A percentile compares a stretch with the other conserved stretches of the same genome.
phyloP scores from a whole-genome alignment of 129 eudicot species.

The Chrysanthemum makinoi region DNA sequence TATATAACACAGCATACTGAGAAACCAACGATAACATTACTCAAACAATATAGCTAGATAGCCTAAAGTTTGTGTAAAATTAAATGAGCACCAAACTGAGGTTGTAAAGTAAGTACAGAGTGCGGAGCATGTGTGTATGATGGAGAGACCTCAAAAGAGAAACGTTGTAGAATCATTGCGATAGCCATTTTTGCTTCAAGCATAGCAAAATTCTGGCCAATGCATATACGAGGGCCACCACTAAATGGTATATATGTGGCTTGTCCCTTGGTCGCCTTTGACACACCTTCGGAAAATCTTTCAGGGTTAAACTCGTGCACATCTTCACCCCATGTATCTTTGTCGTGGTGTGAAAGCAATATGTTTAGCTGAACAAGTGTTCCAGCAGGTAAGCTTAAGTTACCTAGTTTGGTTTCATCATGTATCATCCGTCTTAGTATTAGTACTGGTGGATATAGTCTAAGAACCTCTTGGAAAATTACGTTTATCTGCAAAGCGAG shows the following conservation, averaged over 20 bases:
- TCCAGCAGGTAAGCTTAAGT: constrained; percentile 28
- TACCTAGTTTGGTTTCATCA: constrained; percentile 29
- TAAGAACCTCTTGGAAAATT: constrained; percentile 32
- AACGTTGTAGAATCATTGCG: constrained; percentile 31
- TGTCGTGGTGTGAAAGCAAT: constrained; percentile 24
- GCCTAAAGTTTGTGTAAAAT: constrained; percentile 20
- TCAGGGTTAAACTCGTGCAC: constrained; percentile 33
- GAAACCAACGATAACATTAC: neutral
- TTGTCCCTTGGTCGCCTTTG: constrained; percentile 26
- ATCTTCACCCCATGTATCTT: constrained; percentile 31
- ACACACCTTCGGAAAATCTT: constrained; percentile 25
- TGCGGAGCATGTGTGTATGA: constrained; percentile 35
- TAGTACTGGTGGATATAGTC: constrained; percentile 24
- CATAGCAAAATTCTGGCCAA: constrained; percentile 35
- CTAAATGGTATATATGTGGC: constrained; percentile 27
- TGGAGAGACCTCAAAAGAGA: constrained; percentile 30
- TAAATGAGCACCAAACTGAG: constrained; percentile 33
- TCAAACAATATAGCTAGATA: neutral
- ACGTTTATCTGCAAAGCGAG: constrained; percentile 14
- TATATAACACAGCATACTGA: neutral
- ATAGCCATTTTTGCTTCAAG: constrained; percentile 29
- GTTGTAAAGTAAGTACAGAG: constrained; percentile 8
- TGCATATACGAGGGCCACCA: constrained; percentile 35
- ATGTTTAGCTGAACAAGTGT: constrained; percentile 12
- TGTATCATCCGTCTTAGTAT: neutral